Base-by-base conservation (phyloP, 306 rosid species). In the Elaeagnus macrophylla region DNA sequence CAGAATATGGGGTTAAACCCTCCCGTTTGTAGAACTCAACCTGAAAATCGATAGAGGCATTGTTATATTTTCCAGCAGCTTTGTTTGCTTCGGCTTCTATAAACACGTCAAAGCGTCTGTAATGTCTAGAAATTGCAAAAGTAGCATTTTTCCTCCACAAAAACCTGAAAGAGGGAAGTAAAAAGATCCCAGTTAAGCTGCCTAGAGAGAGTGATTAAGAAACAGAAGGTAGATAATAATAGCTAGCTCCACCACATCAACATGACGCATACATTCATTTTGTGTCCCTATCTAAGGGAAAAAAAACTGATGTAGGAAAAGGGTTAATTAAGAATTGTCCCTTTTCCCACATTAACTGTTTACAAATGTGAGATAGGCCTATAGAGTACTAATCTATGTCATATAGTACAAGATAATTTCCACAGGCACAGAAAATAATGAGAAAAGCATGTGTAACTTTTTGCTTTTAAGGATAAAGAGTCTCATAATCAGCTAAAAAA, bases 111-210 rank as follows among this genome's bases (percentile, higher is more conserved):
- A 91, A 91, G 60, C 96, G 93, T 79, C 60, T 80, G 67, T 91
- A 91, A 78, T 87, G 96, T 75, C 77, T 86, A 54, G 99, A 91
- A 74, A 91, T 91, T 7, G 96, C 95, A 67, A 84, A 84, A 42
- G 95, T 87, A 46, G 77, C 95, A 84, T 84, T 91, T 68, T 84
- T 80, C 75, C 99, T 82, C 99, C 99, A 91, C 77, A 91, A 72
- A 73, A 91, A 91, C 82, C 96, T 91, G 70, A 12, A 67, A 25
- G 32, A 25, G 32, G 32, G 32, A 25, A 25, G 4, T 25, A 25
- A 25, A 25, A 25, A 25, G 32, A 25, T 25, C 2, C 32, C 2
- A 5, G 32, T 25, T 25, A 25, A 25, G 32, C 32, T 25, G 32
- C 32, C 2, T 25, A 25, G 59, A 53, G 11, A 63, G 7, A 16